Percentiles rank a stretch among this genome's conserved stretches.
phyloP scores from a whole-genome alignment of 495 filamentous ascomycete genomes.

The Terfezia boudieri region DNA sequence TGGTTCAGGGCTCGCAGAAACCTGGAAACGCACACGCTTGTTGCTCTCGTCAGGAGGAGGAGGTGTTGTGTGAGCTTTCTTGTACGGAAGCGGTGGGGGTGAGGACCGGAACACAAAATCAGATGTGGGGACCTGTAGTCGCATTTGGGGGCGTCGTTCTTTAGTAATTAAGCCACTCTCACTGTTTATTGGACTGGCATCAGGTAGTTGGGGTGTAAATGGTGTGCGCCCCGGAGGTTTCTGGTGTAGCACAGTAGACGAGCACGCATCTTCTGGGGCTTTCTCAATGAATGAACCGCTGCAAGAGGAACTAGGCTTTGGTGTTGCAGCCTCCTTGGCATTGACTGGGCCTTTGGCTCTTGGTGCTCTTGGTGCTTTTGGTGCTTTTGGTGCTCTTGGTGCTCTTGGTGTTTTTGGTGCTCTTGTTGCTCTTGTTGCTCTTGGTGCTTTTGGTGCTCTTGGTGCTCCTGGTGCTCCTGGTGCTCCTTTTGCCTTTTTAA shows the following conservation, averaged over 20 bases:
- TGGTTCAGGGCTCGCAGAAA: neutral
- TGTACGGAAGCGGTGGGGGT: too few species aligned
- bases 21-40: too few species aligned
- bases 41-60: too few species aligned
- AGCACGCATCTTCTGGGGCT: neutral
- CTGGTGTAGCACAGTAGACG: constrained; percentile 1
- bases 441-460: neutral
- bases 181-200: neutral
- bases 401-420: neutral
- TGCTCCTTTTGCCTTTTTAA: neutral
- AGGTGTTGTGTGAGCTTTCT: too few species aligned
- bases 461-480: neutral
- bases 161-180: neutral
- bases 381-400: neutral
- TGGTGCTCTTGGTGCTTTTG: neutral
- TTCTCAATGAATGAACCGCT: neutral
- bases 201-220: neutral
- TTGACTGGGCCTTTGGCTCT: neutral
- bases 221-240: neutral
- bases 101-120: too few species aligned
- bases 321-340: neutral
- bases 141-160: too few species aligned
- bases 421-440: neutral
- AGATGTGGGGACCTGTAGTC: too few species aligned
- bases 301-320: neutral